Conservation (phyloP, 2,329 filamentous ascomycete species). For the Colletotrichum sp. region DNA sequence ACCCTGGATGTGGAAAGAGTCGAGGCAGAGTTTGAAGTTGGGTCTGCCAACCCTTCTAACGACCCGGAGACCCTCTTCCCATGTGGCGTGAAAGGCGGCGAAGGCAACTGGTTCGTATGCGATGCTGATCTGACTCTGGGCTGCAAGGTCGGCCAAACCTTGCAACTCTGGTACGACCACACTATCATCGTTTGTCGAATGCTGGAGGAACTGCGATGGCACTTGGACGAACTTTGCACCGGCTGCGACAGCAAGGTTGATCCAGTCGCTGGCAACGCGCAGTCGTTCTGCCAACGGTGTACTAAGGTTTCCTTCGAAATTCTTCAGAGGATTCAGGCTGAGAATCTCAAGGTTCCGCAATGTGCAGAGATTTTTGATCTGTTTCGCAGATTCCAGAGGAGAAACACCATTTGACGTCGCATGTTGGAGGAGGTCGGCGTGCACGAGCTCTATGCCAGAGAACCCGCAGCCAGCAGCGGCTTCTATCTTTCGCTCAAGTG, state of each 20-base stretch:
- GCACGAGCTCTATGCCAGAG: background rate
- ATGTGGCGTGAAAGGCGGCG: background rate
- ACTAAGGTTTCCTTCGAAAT: background rate
- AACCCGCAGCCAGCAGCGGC: background rate
- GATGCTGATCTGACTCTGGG: background rate
- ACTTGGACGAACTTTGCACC: background rate
- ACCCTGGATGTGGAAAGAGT: background rate
- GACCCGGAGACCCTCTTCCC: background rate
- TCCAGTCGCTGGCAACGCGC: background rate
- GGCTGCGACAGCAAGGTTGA: background rate
- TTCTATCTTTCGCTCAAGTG: background rate
- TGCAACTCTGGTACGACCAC: background rate
- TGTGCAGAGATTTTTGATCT: background rate
- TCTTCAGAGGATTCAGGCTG: background rate
- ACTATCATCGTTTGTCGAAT: background rate
- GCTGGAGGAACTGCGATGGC: background rate
- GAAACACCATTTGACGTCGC: background rate
- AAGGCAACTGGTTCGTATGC: background rate
- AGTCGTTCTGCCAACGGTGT: background rate
- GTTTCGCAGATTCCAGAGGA: background rate
- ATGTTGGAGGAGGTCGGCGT: background rate
- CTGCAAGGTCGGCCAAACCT: background rate
- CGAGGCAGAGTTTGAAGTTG: background rate
- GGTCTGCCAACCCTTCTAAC: background rate
- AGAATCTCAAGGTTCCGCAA: background rate